Percentiles rank a stretch among this genome's conserved stretches.
These are phyloP conservation scores for Telopea speciosissima DNA, from an alignment of 177 flowering plant species.

Conservation along the genomic window DNA sequence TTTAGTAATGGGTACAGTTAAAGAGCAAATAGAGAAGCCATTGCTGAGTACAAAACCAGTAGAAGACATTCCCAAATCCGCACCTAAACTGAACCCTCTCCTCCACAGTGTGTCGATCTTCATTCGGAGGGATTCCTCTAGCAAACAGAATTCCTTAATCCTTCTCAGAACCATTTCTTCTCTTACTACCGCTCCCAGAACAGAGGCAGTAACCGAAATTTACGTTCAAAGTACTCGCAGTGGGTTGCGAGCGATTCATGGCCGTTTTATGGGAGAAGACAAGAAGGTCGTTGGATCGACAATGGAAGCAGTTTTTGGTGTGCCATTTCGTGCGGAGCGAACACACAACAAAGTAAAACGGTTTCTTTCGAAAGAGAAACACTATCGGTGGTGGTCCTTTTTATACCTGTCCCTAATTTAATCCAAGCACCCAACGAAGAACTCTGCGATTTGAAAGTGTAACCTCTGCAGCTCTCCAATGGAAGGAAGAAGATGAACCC, in stretches of 20 bases:
- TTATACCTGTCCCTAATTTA: too few species aligned
- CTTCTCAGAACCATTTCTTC: background rate
- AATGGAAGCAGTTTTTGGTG: constrained; percentile 4
- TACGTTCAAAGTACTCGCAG: background rate
- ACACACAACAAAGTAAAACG: background rate
- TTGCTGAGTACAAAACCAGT: constrained; percentile 90
- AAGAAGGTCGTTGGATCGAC: constrained; percentile 1
- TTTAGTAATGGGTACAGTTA: constrained; percentile 40
- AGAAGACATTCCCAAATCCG: constrained; percentile 70
- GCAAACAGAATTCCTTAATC: constrained; percentile 46
- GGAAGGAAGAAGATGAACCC: too few species aligned
- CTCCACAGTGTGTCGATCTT: constrained; percentile 52
- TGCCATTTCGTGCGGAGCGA: background rate
- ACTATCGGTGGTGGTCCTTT: too few species aligned
- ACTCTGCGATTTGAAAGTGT: too few species aligned
- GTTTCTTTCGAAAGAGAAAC: too few species aligned
- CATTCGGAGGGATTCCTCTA: too few species aligned
- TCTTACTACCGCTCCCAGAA: background rate
- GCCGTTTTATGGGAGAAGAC: background rate
- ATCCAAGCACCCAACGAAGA: too few species aligned
- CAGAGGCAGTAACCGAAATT: too few species aligned
- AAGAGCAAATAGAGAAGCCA: constrained; percentile 72
- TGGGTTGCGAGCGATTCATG: background rate
- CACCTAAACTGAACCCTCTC: constrained; percentile 81
- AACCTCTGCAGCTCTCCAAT: too few species aligned